These are phyloP conservation scores for Blastobotrys muscicola DNA, from an alignment of 805 yeast genomes.

Conservation along the genomic window DNA sequence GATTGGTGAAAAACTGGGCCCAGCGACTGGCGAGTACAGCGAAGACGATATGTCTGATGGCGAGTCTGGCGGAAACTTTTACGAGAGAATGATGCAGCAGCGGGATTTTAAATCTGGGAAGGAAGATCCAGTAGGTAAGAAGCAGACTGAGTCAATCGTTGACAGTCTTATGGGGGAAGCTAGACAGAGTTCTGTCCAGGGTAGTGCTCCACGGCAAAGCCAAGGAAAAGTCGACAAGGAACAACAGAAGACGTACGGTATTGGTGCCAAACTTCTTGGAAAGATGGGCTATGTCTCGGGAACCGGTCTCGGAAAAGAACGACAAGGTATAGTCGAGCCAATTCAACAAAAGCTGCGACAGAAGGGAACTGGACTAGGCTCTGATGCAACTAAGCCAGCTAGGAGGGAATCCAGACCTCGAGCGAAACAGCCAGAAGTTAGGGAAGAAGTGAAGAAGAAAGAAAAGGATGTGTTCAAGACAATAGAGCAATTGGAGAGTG, in stretches of 20 bases:
- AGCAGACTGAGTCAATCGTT: no score
- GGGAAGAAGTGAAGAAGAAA: neutral
- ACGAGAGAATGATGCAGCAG: no score
- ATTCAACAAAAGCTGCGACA: conserved; percentile 61
- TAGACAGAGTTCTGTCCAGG: no score
- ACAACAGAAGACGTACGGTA: conserved; percentile 45
- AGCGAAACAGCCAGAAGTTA: conserved; percentile 5
- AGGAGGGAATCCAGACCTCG: conserved; percentile 13
- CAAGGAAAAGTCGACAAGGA: neutral
- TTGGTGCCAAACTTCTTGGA: conserved; percentile 69
- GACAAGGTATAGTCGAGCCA: conserved; percentile 73
- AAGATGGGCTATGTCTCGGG: conserved; percentile 87
- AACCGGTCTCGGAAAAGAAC: conserved; percentile 66
- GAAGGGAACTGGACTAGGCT: conserved; percentile 69
- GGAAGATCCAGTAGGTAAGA: no score
- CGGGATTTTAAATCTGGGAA: no score
- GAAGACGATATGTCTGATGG: no score
- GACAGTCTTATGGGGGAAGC: no score
- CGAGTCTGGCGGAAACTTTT: no score
- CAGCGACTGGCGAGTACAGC: no score
- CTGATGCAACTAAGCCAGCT: conserved; percentile 32
- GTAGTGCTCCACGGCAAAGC: no score
- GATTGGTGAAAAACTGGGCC: no score
- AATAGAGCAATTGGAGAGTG: conserved; percentile 22
- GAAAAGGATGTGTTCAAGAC: conserved; percentile 19